Percentiles rank a stretch among this genome's conserved stretches.
Evolutionary conservation across 768 basidiomycete species (phyloP).

Genomic region (Strobilomyces echinocephalus): DNA sequence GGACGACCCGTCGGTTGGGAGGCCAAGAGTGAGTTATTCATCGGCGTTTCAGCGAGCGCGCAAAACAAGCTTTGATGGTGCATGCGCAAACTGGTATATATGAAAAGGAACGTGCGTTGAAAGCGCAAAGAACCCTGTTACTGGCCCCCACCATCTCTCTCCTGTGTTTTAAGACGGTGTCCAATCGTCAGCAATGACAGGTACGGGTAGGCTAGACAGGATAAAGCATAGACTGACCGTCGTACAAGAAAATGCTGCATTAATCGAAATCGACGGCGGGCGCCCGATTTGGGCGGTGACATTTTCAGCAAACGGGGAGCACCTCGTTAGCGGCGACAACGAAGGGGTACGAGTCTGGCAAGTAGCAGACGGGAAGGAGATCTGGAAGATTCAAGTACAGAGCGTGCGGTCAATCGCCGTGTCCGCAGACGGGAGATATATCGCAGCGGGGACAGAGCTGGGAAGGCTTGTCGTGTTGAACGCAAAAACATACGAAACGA

Average conservation of each 20-base stretch:
- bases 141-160: neutral
- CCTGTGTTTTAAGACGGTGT: neutral
- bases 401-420: neutral
- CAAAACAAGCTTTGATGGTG: neutral
- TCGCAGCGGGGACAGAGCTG: neutral
- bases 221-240: neutral
- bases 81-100: neutral
- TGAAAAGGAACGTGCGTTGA: neutral
- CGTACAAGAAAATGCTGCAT: neutral
- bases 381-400: neutral
- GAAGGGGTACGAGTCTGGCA: neutral
- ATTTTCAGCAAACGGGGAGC: neutral
- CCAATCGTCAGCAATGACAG: neutral
- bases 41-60: neutral
- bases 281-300: neutral
- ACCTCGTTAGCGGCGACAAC: neutral
- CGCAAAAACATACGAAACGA: neutral
- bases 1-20: neutral
- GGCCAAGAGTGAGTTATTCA: neutral
- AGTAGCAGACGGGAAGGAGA: neutral
- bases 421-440: neutral
- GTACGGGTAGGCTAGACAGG: neutral
- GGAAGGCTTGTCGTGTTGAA: neutral
- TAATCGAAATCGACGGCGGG: neutral
- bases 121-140: neutral